These are phyloP conservation scores for Pseudogymnoascus sp. DNA, from an alignment of 2,329 filamentous ascomycete species.

Conservation along the genomic window DNA sequence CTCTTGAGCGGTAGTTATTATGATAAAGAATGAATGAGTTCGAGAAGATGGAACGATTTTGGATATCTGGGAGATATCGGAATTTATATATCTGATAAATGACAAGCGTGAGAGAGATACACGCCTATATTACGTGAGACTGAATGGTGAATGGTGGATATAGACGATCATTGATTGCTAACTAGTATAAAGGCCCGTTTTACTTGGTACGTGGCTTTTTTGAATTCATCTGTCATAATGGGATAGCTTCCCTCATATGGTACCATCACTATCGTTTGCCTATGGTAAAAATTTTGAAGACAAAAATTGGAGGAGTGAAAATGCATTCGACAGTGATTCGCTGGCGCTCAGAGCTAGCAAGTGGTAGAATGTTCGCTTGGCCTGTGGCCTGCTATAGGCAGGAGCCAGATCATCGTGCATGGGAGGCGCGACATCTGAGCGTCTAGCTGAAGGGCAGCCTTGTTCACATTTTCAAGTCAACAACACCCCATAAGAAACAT, in stretches of 20 bases:
- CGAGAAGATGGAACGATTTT: background rate
- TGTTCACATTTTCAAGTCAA: background rate
- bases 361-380: background rate
- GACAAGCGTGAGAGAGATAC: background rate
- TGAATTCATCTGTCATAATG: too few relatives aligned
- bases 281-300: background rate
- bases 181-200: background rate
- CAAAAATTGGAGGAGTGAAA: background rate
- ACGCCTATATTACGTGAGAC: background rate
- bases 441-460: background rate
- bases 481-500: background rate
- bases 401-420: background rate
- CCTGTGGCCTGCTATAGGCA: background rate
- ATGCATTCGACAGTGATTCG: background rate
- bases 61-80: background rate
- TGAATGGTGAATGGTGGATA: background rate
- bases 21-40: background rate
- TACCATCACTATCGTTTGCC: background rate
- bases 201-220: too few relatives aligned
- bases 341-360: background rate
- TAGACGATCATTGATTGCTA: background rate
- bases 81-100: background rate
- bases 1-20: background rate
- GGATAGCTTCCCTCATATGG: background rate
- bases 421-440: too few relatives aligned